phyloP scores from a whole-genome alignment of 179 eudicot species.

The Drosera spatulata region DNA sequence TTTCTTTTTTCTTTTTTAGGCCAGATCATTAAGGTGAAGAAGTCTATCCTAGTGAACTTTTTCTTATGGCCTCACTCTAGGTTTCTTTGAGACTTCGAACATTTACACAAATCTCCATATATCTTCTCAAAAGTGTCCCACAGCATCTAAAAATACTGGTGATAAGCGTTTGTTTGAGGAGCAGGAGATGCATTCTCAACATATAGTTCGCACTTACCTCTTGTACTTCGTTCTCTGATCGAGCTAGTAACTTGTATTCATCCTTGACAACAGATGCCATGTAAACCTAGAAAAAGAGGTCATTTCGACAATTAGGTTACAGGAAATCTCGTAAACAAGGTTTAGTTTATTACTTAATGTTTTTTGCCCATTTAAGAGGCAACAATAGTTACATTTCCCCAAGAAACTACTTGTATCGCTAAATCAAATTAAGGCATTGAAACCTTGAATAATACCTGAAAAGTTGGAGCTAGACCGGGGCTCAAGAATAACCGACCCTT shows the following conservation, averaged over 20 bases:
- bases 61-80: no score
- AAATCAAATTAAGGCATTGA: not conserved
- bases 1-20: no score
- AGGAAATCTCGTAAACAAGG: not conserved
- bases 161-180: not conserved
- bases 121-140: no score
- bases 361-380: not conserved
- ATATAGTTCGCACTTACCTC: constrained; percentile 36
- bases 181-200: not conserved
- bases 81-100: no score
- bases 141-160: not conserved
- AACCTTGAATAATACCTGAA: constrained; percentile 49
- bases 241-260: constrained; percentile 88
- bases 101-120: no score
- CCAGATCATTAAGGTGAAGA: no score
- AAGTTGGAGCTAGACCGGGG: constrained; percentile 95
- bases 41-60: no score
- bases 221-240: constrained; percentile 86
- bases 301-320: not conserved
- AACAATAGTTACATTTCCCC: not conserved
- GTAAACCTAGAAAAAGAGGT: constrained; percentile 48
- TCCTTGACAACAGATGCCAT: constrained; percentile 84
- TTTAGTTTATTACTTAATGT: no score
- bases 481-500: constrained; percentile 85
- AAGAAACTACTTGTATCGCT: not conserved